A percentile compares a stretch with the other conserved stretches of the same genome.
These are phyloP conservation scores for Comarum palustre DNA, from an alignment of 306 rosid genomes.

Conservation along the genomic window DNA sequence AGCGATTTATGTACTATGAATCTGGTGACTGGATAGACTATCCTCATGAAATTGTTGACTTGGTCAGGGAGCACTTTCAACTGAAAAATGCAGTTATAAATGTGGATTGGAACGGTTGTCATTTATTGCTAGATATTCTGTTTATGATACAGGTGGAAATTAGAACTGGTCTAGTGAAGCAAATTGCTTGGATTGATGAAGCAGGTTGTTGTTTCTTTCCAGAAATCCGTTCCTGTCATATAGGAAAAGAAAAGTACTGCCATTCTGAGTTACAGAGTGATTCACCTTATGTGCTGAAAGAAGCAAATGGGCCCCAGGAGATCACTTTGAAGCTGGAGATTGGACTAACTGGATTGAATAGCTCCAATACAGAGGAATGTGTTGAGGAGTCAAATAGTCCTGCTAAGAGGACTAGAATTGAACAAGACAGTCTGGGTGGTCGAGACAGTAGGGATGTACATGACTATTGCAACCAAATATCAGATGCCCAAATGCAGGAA, in stretches of 20 bases:
- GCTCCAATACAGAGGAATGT: conserved; percentile 18
- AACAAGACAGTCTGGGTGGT: conserved; percentile 6
- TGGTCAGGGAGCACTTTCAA: conserved; percentile 23
- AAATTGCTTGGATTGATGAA: conserved; percentile 39
- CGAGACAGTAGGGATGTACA: background rate
- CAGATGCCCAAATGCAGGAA: conserved; percentile 13
- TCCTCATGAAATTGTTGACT: conserved; percentile 17
- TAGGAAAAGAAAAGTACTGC: conserved; percentile 12
- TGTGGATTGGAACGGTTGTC: conserved; percentile 22
- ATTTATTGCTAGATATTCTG: conserved; percentile 28
- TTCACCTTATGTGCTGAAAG: conserved; percentile 16
- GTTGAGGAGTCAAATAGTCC: conserved; percentile 25
- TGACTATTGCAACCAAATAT: conserved; percentile 7
- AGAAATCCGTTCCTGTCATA: conserved; percentile 13
- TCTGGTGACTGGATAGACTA: conserved; percentile 33
- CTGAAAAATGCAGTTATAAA: conserved; percentile 26
- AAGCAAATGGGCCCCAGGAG: conserved; percentile 16
- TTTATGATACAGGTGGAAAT: conserved; percentile 30
- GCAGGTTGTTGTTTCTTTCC: conserved; percentile 33
- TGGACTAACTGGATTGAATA: conserved; percentile 20
- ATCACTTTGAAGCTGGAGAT: conserved; percentile 31
- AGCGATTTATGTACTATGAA: conserved; percentile 22
- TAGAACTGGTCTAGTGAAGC: conserved; percentile 19
- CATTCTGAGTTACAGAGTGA: conserved; percentile 16
- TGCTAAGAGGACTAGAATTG: conserved; percentile 5